Percentiles rank a stretch among this genome's conserved stretches.
These are phyloP conservation scores for Veloboletus limbatus DNA, from an alignment of 1,284 basidiomycete species.

Conservation along the genomic window DNA sequence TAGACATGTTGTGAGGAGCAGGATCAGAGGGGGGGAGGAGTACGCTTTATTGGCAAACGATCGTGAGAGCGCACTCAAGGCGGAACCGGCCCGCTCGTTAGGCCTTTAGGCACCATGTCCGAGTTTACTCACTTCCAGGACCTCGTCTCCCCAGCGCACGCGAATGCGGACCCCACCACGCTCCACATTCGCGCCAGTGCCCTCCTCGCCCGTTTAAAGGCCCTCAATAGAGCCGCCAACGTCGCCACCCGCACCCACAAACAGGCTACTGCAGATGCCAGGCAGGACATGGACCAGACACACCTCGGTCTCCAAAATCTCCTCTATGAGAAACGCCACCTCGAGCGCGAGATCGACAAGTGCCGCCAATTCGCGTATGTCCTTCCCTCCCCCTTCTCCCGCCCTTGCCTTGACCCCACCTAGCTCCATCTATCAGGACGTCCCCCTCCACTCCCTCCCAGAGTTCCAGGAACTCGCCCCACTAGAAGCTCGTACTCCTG, in stretches of 20 bases:
- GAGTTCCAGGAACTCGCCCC: slow-evolving; percentile 67
- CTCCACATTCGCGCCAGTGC: slow-evolving; percentile 65
- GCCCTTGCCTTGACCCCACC: slow-evolving; percentile 5
- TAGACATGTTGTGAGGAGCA: slow-evolving; percentile 36
- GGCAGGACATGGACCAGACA: slow-evolving; percentile 80
- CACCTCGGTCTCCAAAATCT: slow-evolving; percentile 79
- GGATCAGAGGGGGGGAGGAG: slow-evolving; percentile 2
- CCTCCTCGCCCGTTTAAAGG: slow-evolving; percentile 72
- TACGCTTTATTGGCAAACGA: slow-evolving; percentile 21
- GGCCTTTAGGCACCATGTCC: not conserved
- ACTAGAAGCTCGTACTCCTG: slow-evolving; percentile 57
- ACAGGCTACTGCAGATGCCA: slow-evolving; percentile 68
- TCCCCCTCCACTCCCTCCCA: slow-evolving; percentile 63
- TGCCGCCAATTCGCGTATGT: slow-evolving; percentile 81
- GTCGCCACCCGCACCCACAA: slow-evolving; percentile 64
- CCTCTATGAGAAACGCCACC: slow-evolving; percentile 78
- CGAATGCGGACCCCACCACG: slow-evolving; percentile 47
- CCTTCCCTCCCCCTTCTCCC: not conserved
- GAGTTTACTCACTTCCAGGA: slow-evolving; percentile 46
- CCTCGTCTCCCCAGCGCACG: slow-evolving; percentile 49
- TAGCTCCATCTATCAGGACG: slow-evolving; percentile 81
- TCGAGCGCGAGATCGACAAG: slow-evolving; percentile 83
- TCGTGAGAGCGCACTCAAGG: slow-evolving; percentile 28
- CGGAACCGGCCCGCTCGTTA: no score
- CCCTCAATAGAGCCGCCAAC: slow-evolving; percentile 71